Evolutionary conservation across 2,329 filamentous ascomycete genomes (phyloP).

Genomic region (Elsinoe fawcettii): DNA sequence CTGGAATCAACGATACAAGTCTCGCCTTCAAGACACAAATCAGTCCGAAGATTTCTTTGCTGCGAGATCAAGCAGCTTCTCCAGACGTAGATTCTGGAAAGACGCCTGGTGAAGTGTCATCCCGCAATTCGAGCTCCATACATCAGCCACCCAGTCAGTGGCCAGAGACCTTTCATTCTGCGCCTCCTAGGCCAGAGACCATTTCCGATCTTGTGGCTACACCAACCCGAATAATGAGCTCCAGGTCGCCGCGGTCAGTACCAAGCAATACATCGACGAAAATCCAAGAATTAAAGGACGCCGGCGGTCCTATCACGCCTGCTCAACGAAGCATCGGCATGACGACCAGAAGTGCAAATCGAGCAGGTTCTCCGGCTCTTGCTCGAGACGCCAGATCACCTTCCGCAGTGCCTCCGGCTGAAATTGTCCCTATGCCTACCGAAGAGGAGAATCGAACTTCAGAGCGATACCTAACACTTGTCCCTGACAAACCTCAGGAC

Average conservation of each 20-base stretch:
- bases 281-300: slow-evolving; percentile 10
- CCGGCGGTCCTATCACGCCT: slow-evolving; percentile 11
- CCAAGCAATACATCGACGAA: background rate
- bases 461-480: slow-evolving; percentile 28
- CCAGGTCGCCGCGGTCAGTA: slow-evolving; percentile 8
- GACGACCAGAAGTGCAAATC: slow-evolving; percentile 12
- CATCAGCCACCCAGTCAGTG: slow-evolving; percentile 14
- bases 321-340: slow-evolving; percentile 13
- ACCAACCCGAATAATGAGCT: slow-evolving; percentile 9
- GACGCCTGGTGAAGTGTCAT: background rate
- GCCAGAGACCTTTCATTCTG: slow-evolving; percentile 13
- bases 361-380: slow-evolving; percentile 9
- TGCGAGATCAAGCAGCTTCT: background rate
- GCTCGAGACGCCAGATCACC: slow-evolving; percentile 25
- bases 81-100: too few species aligned
- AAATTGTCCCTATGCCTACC: slow-evolving; percentile 22
- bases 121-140: slow-evolving; percentile 9
- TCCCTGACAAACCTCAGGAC: slow-evolving; percentile 22
- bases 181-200: slow-evolving; percentile 3
- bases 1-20: background rate
- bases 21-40: slow-evolving; percentile 16
- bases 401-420: slow-evolving; percentile 27
- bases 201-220: background rate
- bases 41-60: background rate
- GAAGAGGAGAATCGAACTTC: slow-evolving; percentile 30